phyloP scores from a whole-genome alignment of 345 rosid genomes.

The Balakata baccata region DNA sequence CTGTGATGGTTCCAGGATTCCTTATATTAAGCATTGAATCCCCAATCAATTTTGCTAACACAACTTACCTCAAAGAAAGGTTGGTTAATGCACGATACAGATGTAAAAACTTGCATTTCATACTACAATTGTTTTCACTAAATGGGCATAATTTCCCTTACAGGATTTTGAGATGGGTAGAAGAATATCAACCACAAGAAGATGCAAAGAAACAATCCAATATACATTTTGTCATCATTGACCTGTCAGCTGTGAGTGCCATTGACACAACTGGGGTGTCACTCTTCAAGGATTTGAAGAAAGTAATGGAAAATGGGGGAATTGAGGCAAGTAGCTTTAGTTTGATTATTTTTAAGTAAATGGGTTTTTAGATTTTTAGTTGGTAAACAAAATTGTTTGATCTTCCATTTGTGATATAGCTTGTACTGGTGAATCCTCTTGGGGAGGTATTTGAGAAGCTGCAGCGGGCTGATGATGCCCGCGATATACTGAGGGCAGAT shows the following conservation, averaged over 20 bases:
- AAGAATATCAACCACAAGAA: slow-evolving; percentile 64
- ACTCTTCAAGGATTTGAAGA: slow-evolving; percentile 60
- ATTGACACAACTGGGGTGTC: slow-evolving; percentile 84
- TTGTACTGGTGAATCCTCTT: slow-evolving; percentile 84
- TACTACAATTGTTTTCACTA: not conserved
- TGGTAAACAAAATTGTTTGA: not conserved
- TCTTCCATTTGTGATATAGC: slow-evolving; percentile 43
- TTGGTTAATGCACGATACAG: slow-evolving; percentile 17
- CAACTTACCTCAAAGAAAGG: slow-evolving; percentile 87
- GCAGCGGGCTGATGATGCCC: slow-evolving; percentile 52
- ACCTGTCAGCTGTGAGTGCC: slow-evolving; percentile 83
- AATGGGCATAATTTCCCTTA: not conserved
- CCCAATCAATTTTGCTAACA: slow-evolving; percentile 81
- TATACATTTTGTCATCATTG: slow-evolving; percentile 58
- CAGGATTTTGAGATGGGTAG: slow-evolving; percentile 79
- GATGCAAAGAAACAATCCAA: slow-evolving; percentile 46
- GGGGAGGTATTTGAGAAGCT: slow-evolving; percentile 86
- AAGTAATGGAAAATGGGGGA: slow-evolving; percentile 51
- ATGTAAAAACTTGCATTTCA: not conserved
- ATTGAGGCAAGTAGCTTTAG: slow-evolving; percentile 46
- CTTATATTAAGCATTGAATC: slow-evolving; percentile 78
- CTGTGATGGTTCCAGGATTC: slow-evolving; percentile 63
- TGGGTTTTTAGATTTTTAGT: too few species aligned
- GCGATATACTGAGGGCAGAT: slow-evolving; percentile 46
- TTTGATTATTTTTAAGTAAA: too few species aligned